phyloP scores from a whole-genome alignment of 805 yeast species.

The Priceomyces medius region DNA sequence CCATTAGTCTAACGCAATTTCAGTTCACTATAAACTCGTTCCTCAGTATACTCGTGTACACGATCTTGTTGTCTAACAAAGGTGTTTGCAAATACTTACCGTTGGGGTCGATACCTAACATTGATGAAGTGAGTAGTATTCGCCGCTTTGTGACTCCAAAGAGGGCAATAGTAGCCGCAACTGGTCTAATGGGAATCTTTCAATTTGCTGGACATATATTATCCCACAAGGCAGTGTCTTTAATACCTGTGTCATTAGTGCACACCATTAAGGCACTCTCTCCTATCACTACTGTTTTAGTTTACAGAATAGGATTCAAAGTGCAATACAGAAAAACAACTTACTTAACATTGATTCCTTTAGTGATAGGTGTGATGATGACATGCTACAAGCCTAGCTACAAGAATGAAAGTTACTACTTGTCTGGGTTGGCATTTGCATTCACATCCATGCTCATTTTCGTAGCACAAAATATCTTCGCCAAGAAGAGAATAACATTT shows the following conservation, averaged over 20 bases:
- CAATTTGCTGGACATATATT: slow-evolving; percentile 91
- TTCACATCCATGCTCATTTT: slow-evolving; percentile 62
- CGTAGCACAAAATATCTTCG: slow-evolving; percentile 77
- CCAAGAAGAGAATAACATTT: slow-evolving; percentile 64
- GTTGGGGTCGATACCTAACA: slow-evolving; percentile 47
- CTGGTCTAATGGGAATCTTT: slow-evolving; percentile 92
- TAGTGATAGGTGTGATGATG: slow-evolving; percentile 81
- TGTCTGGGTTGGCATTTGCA: slow-evolving; percentile 49
- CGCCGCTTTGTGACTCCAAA: slow-evolving; percentile 55
- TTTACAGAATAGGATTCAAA: slow-evolving; percentile 63
- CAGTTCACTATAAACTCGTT: slow-evolving; percentile 76
- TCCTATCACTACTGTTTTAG: slow-evolving; percentile 83
- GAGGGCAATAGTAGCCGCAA: slow-evolving; percentile 52
- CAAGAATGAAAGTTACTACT: slow-evolving; percentile 19
- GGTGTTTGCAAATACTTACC: slow-evolving; percentile 41
- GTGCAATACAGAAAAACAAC: slow-evolving; percentile 61
- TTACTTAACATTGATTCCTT: slow-evolving; percentile 75
- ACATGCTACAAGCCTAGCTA: slow-evolving; percentile 58
- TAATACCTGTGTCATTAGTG: slow-evolving; percentile 91
- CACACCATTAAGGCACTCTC: slow-evolving; percentile 92
- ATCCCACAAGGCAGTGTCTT: slow-evolving; percentile 86
- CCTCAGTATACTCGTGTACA: slow-evolving; percentile 47
- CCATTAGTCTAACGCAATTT: slow-evolving; percentile 84
- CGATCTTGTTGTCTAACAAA: slow-evolving; percentile 5
- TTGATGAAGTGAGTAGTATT: slow-evolving; percentile 25